Conservation (phyloP, 78 protist genomes). For the Polysphondylium violaceum region DNA sequence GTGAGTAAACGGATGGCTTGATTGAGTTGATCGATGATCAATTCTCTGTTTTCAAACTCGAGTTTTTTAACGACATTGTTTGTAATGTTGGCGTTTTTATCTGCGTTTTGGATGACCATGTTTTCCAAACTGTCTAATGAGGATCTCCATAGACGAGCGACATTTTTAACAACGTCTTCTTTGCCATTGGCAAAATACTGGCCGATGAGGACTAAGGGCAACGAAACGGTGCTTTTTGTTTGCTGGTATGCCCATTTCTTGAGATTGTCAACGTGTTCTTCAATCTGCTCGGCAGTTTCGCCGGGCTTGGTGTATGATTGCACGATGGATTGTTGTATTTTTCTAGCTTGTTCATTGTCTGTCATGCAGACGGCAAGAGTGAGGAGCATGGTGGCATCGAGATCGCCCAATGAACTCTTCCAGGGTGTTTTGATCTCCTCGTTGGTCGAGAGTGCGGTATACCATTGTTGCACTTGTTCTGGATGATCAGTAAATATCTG, state of each 20-base stretch:
- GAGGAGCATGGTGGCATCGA: constrained; percentile 31
- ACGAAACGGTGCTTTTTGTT: constrained; percentile 3
- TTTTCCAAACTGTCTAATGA: constrained; percentile 28
- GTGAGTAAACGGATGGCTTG: constrained; percentile 54
- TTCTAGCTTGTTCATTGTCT: not conserved
- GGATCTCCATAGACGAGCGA: constrained; percentile 15
- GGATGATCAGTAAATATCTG: constrained; percentile 16
- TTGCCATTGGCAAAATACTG: constrained; percentile 55
- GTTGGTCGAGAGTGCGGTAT: not conserved
- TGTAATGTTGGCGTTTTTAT: not conserved
- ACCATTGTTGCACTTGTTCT: not conserved
- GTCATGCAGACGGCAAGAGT: constrained; percentile 1
- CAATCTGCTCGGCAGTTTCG: too few relatives aligned
- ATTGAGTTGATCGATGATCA: constrained; percentile 46
- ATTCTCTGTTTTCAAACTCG: constrained; percentile 44
- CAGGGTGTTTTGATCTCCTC: constrained; percentile 24
- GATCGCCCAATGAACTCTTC: constrained; percentile 22
- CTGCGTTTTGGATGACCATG: not conserved
- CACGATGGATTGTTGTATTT: not conserved
- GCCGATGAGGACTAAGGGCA: constrained; percentile 45
- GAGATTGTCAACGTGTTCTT: too few relatives aligned
- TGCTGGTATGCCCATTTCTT: constrained; percentile 27
- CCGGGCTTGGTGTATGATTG: too few relatives aligned
- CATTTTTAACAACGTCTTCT: constrained; percentile 13
- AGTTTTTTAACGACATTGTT: constrained; percentile 14